A percentile compares a stretch with the other conserved stretches of the same genome.
Conservation (phyloP, 108 stramenopile genomes). For the Poteriospumella lacustris region DNA sequence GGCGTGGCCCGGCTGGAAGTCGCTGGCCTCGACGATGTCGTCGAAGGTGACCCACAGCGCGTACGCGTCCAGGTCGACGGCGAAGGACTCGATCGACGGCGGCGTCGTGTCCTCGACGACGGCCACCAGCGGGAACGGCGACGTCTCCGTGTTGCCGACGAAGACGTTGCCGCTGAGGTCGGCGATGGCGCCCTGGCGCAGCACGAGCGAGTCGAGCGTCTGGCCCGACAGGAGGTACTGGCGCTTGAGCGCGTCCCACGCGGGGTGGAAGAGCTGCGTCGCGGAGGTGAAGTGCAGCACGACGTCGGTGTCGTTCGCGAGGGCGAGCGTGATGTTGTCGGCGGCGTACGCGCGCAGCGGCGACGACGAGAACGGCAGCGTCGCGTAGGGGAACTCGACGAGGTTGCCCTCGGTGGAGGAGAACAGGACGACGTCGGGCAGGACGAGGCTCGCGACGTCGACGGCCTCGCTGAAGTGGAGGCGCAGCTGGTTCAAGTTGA, state of each 20-base stretch:
- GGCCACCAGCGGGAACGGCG: not conserved
- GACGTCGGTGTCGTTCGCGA: not conserved
- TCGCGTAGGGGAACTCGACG: not conserved
- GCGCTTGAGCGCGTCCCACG: too few species aligned
- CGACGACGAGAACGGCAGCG: too few species aligned
- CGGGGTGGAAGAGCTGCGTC: too few species aligned
- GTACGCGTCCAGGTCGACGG: not conserved
- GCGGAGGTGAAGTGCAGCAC: too few species aligned
- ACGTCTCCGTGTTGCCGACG: not conserved
- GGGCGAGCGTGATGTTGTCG: not conserved
- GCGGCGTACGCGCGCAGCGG: not conserved
- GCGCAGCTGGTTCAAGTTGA: not conserved
- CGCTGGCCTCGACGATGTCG: not conserved
- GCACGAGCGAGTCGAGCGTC: too few species aligned
- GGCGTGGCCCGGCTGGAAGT: not conserved
- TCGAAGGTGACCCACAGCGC: not conserved
- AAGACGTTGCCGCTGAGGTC: not conserved
- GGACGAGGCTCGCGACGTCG: not conserved
- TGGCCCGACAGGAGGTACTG: too few species aligned
- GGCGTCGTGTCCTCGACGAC: not conserved
- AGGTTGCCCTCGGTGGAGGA: not conserved
- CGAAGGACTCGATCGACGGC: not conserved
- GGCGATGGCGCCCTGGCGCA: too few species aligned
- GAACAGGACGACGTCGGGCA: not conserved
- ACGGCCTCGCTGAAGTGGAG: constrained; percentile 1